A percentile compares a stretch with the other conserved stretches of the same genome.
Evolutionary conservation across 176 grass and related monocot genomes (phyloP).

Genomic region (Triticum timopheevii): DNA sequence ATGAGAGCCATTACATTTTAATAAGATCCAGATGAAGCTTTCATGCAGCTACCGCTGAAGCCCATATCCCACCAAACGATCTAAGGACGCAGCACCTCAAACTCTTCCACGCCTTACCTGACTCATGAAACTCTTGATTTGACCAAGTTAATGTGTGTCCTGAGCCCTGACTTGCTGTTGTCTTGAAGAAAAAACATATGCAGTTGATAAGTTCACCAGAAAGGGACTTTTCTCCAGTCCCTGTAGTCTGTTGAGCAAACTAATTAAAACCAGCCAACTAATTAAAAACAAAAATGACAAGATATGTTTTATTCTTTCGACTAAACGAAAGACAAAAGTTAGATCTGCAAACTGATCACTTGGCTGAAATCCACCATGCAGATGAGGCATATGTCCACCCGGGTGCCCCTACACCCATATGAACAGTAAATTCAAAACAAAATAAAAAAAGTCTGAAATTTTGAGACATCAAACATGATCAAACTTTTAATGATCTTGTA

Average conservation of each 20-base stretch:
- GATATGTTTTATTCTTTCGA: not conserved
- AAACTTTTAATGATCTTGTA: no score
- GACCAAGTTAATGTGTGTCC: not conserved
- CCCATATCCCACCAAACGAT: conserved; percentile 78
- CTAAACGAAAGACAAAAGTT: not conserved
- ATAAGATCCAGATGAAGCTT: conserved; percentile 71
- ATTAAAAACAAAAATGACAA: not conserved
- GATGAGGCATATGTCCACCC: conserved; percentile 59
- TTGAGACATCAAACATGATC: no score
- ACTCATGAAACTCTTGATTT: conserved; percentile 12
- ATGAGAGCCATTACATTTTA: conserved; percentile 41
- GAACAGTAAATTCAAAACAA: no score
- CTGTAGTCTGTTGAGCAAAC: conserved; percentile 27
- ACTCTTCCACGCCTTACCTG: conserved; percentile 41
- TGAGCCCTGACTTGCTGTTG: conserved; percentile 8
- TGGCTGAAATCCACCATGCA: conserved; percentile 32
- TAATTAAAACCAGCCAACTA: conserved; percentile 13
- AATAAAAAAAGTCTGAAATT: no score
- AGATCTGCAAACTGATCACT: not conserved
- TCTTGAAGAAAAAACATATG: not conserved
- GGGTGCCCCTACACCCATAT: no score
- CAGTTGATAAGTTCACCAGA: conserved; percentile 27
- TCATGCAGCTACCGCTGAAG: conserved; percentile 91
- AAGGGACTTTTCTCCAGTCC: not conserved
- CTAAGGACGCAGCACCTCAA: conserved; percentile 55